phyloP scores from a whole-genome alignment of 257 asterid genomes.

The Echites panduratus region DNA sequence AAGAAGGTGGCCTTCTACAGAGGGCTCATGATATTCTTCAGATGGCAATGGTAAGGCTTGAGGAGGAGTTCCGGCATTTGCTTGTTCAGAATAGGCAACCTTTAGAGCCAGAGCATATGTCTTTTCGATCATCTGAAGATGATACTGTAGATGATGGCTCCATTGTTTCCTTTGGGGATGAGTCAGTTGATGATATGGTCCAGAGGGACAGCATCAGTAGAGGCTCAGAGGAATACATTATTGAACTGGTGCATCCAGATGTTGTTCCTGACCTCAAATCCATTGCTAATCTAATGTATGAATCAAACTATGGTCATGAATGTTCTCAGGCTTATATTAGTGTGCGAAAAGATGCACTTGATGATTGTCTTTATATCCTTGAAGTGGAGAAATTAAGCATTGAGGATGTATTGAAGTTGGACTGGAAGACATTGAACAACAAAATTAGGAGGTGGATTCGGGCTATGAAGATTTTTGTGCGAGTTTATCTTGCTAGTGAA shows the following conservation, averaged over 20 bases:
- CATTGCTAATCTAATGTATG: conserved; percentile 72
- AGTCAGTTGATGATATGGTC: conserved; percentile 56
- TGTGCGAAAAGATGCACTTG: conserved; percentile 76
- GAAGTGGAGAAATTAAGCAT: conserved; percentile 78
- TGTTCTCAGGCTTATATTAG: conserved; percentile 70
- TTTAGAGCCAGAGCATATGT: conserved; percentile 80
- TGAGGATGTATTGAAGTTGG: conserved; percentile 87
- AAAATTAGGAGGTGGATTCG: conserved; percentile 86
- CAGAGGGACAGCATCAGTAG: conserved; percentile 69
- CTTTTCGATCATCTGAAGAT: conserved; percentile 83
- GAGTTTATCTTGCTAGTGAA: conserved; percentile 73
- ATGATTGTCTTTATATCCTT: conserved; percentile 74
- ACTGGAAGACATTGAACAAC: conserved; percentile 65
- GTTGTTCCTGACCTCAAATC: conserved; percentile 55
- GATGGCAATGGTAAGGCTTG: conserved; percentile 80
- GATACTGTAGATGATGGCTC: conserved; percentile 61
- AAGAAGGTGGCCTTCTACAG: conserved; percentile 35
- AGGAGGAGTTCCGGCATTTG: conserved; percentile 81
- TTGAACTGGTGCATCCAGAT: conserved; percentile 62
- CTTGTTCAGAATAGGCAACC: conserved; percentile 73
- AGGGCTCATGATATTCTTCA: conserved; percentile 70
- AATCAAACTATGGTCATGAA: conserved; percentile 66
- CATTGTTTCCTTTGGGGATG: conserved; percentile 71
- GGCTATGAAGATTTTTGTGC: conserved; percentile 78
- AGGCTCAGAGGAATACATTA: conserved; percentile 52